Evolutionary conservation across 1,284 basidiomycete species (phyloP).

Genomic region (Sutorius eximius): DNA sequence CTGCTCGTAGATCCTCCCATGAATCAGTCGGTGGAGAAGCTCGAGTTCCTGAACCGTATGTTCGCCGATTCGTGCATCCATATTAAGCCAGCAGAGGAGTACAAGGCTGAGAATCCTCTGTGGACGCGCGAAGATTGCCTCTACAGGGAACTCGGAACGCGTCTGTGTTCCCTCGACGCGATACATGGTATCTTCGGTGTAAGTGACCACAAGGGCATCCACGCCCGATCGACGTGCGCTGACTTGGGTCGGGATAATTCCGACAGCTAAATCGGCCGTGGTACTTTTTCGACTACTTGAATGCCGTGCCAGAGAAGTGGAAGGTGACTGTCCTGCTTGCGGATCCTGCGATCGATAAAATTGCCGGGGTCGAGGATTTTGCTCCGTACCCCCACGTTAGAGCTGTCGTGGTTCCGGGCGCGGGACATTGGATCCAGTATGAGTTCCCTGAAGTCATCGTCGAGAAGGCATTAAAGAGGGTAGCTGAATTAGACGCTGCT

Average conservation of each 20-base stretch:
- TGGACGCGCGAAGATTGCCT: slow-evolving; percentile 23
- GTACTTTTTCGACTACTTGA: slow-evolving; percentile 15
- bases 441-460: slow-evolving; percentile 26
- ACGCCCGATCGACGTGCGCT: too few relatives aligned
- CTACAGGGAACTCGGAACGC: slow-evolving; percentile 16
- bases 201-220: neutral
- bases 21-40: neutral
- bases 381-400: slow-evolving; percentile 16
- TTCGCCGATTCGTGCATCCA: neutral
- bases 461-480: slow-evolving; percentile 23
- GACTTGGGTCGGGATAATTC: neutral
- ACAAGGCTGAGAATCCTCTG: slow-evolving; percentile 16
- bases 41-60: neutral
- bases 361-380: slow-evolving; percentile 12
- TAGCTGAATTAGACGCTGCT: slow-evolving; percentile 11
- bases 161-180: slow-evolving; percentile 12
- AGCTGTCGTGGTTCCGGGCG: slow-evolving; percentile 15
- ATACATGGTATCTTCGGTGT: slow-evolving; percentile 16
- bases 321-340: slow-evolving; percentile 21
- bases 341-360: slow-evolving; percentile 14
- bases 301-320: slow-evolving; percentile 7
- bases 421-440: slow-evolving; percentile 26
- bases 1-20: slow-evolving; percentile 28
- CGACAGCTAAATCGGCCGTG: slow-evolving; percentile 24
- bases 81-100: slow-evolving; percentile 1